Evolutionary conservation across 1,284 basidiomycete genomes (phyloP).

Genomic region (Cutaneotrichosporon sp.): DNA sequence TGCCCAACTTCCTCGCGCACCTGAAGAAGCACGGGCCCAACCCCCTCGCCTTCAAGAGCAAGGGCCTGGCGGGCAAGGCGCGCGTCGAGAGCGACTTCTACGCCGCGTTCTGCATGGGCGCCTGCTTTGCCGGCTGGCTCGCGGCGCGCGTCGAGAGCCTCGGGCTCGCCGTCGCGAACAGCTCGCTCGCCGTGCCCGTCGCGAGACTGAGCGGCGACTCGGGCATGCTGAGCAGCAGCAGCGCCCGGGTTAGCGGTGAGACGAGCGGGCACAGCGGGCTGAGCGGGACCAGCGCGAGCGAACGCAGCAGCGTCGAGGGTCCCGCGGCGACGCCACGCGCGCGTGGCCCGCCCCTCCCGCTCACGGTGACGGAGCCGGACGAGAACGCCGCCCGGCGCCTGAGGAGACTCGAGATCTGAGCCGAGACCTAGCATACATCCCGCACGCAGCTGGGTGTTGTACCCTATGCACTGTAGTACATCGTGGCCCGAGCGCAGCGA

Average conservation of each 20-base stretch:
- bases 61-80: slow-evolving; percentile 45
- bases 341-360: neutral
- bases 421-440: neutral
- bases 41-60: slow-evolving; percentile 68
- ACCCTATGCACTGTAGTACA: neutral
- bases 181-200: neutral
- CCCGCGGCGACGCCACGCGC: neutral
- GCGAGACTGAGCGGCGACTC: neutral
- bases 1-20: slow-evolving; percentile 74
- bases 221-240: neutral
- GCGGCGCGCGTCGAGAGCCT: slow-evolving; percentile 37
- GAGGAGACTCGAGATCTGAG: neutral
- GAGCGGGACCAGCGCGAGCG: neutral
- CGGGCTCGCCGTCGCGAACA: slow-evolving; percentile 36
- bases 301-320: neutral
- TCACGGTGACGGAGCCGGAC: neutral
- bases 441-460: neutral
- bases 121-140: slow-evolving; percentile 52
- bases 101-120: slow-evolving; percentile 50
- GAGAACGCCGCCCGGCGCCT: neutral
- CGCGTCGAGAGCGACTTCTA: slow-evolving; percentile 54
- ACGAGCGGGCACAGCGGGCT: neutral
- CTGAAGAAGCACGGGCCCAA: slow-evolving; percentile 73
- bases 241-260: neutral
- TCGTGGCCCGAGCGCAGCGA: too few species aligned